Percentiles rank a stretch among this genome's conserved stretches.
Evolutionary conservation across 495 filamentous ascomycete species (phyloP).

Genomic region (Astrothelium subdiscretum): DNA sequence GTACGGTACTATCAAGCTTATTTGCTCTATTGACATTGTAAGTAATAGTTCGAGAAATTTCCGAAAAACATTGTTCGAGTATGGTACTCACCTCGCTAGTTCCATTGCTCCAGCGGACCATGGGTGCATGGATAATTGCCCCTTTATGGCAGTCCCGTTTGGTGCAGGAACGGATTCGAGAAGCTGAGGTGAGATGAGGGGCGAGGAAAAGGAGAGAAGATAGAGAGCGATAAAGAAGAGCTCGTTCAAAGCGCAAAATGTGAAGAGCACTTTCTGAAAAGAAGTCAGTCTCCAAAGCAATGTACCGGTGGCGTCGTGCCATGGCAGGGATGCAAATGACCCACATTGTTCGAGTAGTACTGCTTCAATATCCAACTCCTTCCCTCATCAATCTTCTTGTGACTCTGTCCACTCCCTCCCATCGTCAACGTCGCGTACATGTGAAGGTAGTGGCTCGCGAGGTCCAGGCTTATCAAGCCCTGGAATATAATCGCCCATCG

Average conservation of each 20-base stretch:
- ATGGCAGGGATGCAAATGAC: slow-evolving; percentile 16
- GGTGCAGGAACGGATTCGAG: slow-evolving; percentile 28
- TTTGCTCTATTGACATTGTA: slow-evolving; percentile 43
- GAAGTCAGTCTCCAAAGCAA: background rate
- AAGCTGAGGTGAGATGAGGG: slow-evolving; percentile 71
- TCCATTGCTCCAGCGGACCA: slow-evolving; percentile 88
- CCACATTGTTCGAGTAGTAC: slow-evolving; percentile 93
- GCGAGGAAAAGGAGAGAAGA: slow-evolving; percentile 90
- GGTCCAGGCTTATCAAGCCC: slow-evolving; percentile 75
- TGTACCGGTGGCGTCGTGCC: background rate
- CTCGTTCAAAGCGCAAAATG: slow-evolving; percentile 84
- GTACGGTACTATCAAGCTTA: slow-evolving; percentile 76
- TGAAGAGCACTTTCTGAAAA: slow-evolving; percentile 72
- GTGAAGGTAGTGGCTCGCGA: slow-evolving; percentile 96
- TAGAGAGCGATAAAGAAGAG: slow-evolving; percentile 96
- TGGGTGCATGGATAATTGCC: slow-evolving; percentile 54
- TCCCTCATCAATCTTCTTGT: slow-evolving; percentile 83
- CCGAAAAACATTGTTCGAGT: background rate
- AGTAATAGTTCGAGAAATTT: background rate
- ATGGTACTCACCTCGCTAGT: slow-evolving; percentile 46
- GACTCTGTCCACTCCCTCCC: slow-evolving; percentile 65
- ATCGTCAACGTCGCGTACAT: slow-evolving; percentile 88
- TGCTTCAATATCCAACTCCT: slow-evolving; percentile 74
- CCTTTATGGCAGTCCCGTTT: background rate
- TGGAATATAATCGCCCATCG: slow-evolving; percentile 90